These are phyloP conservation scores for Neonectria neomacrospora DNA, from an alignment of 2,329 filamentous ascomycete species.

Conservation along the genomic window DNA sequence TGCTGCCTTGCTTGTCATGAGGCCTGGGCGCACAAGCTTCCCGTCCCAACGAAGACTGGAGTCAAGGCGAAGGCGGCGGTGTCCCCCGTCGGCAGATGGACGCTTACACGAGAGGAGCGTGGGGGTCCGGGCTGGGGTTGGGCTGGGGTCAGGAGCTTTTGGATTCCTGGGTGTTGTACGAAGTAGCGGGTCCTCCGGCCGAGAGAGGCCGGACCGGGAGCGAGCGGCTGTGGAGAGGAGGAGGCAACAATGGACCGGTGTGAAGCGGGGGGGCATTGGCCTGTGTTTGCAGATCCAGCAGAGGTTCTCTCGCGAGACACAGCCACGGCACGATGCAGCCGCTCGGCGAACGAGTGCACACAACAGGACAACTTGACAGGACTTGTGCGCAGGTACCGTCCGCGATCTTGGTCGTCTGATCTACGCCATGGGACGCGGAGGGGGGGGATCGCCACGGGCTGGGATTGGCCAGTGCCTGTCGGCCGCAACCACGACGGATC, in stretches of 20 bases:
- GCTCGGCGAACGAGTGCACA: background rate
- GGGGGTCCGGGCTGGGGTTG: slow-evolving; percentile 38
- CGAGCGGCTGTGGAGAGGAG: slow-evolving; percentile 30
- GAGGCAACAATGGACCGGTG: too few relatives aligned
- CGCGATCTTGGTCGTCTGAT: slow-evolving; percentile 41
- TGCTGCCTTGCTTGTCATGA: slow-evolving; percentile 40
- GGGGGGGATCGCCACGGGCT: slow-evolving; percentile 17
- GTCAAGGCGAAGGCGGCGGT: slow-evolving; percentile 23
- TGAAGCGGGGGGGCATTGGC: background rate
- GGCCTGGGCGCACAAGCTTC: slow-evolving; percentile 31
- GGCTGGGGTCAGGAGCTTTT: slow-evolving; percentile 26
- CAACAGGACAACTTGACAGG: background rate
- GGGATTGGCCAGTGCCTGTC: slow-evolving; percentile 20
- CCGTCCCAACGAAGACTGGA: slow-evolving; percentile 12
- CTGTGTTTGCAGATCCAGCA: slow-evolving; percentile 10
- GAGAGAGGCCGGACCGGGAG: slow-evolving; percentile 42
- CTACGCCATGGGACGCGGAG: slow-evolving; percentile 3
- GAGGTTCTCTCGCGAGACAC: slow-evolving; percentile 1
- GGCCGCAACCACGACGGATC: slow-evolving; percentile 6
- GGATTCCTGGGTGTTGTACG: slow-evolving; percentile 12
- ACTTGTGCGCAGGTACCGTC: slow-evolving; percentile 40
- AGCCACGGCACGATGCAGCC: slow-evolving; percentile 5
- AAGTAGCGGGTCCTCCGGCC: slow-evolving; percentile 35
- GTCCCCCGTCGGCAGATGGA: slow-evolving; percentile 31
- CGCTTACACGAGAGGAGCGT: slow-evolving; percentile 35